A percentile compares a stretch with the other conserved stretches of the same genome.
Conservation (phyloP, 75 land plant species). For the Cunninghamia lanceolata region DNA sequence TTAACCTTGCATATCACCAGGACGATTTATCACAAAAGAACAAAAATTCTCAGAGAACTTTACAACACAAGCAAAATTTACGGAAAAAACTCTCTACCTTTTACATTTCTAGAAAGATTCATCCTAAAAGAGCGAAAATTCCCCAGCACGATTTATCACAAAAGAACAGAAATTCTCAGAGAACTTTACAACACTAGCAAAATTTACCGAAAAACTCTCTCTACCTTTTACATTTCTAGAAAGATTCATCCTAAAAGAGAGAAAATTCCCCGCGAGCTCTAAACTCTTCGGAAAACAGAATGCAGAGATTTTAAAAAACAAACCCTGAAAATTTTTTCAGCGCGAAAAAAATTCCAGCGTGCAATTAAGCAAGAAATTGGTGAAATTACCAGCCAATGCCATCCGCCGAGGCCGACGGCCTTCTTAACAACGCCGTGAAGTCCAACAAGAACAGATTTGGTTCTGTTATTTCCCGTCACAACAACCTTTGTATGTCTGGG, state of each 20-base stretch:
- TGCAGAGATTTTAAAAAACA: too few relatives aligned
- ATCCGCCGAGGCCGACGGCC: conserved; percentile 69
- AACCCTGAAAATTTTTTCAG: background rate
- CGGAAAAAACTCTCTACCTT: background rate
- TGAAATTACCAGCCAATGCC: conserved; percentile 69
- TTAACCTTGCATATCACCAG: background rate
- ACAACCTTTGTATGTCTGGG: conserved; percentile 61
- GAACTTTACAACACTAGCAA: background rate
- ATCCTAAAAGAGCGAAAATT: too few relatives aligned
- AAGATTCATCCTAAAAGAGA: background rate
- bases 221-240: background rate
- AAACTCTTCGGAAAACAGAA: too few relatives aligned
- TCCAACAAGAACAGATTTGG: conserved; percentile 66
- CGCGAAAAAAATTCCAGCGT: background rate
- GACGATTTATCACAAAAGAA: background rate
- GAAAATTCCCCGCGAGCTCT: too few relatives aligned
- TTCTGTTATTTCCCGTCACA: conserved; percentile 63
- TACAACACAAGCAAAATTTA: background rate
- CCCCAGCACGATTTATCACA: background rate
- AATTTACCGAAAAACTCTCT: background rate
- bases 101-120: background rate
- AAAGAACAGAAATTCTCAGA: background rate
- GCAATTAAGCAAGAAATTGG: background rate
- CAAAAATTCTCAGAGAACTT: background rate
- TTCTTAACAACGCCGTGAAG: conserved; percentile 66